phyloP scores from a whole-genome alignment of 2,329 filamentous ascomycete species.

The Whalleya microplaca region DNA sequence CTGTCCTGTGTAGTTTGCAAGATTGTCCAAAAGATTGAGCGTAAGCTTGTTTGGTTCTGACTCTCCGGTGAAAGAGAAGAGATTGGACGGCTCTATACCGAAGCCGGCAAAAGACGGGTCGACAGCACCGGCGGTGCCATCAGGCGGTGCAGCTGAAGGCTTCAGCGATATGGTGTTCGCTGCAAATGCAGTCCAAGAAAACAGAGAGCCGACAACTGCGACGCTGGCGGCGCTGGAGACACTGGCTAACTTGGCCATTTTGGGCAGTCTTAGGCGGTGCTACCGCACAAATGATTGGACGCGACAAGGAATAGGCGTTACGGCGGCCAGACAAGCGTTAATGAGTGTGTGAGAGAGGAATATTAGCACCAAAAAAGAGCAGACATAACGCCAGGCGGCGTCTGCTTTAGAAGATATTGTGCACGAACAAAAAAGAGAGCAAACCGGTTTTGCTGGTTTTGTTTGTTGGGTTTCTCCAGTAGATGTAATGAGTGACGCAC shows the following conservation, averaged over 20 bases:
- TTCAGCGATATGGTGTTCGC: conserved; percentile 8
- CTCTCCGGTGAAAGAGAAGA: conserved; percentile 54
- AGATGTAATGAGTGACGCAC: conserved; percentile 4
- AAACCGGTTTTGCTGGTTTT: neutral
- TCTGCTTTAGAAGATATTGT: neutral
- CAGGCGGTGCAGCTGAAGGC: conserved; percentile 13
- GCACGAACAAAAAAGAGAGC: neutral
- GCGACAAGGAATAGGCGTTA: neutral
- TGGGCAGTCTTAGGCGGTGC: neutral
- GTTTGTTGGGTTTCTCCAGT: neutral
- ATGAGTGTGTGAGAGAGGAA: neutral
- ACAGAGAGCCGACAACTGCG: neutral
- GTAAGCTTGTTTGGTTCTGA: conserved; percentile 47
- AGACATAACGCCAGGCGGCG: neutral
- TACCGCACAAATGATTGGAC: neutral
- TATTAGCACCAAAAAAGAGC: neutral
- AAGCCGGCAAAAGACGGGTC: conserved; percentile 52
- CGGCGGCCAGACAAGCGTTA: neutral
- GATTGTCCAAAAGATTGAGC: conserved; percentile 51
- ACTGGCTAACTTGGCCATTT: conserved; percentile 7
- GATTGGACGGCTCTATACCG: conserved; percentile 56
- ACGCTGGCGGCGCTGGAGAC: neutral
- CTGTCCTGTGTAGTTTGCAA: conserved; percentile 51
- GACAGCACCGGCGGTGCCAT: conserved; percentile 29
- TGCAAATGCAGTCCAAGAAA: conserved; percentile 2